phyloP scores from a whole-genome alignment of 208 protist genomes.

The Trypanosoma lewisi region DNA sequence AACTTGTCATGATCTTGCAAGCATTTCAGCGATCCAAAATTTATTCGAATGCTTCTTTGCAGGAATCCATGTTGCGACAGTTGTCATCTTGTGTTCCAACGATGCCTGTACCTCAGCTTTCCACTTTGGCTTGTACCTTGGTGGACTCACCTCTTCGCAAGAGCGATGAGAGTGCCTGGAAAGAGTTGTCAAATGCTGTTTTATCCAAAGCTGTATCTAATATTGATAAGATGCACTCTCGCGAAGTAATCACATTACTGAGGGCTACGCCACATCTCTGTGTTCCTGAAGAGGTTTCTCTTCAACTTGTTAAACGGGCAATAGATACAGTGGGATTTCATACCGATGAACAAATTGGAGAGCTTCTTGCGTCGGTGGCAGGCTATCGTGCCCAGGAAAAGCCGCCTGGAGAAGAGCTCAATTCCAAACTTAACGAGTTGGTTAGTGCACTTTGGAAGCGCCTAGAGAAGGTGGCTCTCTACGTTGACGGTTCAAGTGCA shows the following conservation, averaged over 20 bases:
- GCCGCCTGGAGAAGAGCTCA: slow-evolving; percentile 32
- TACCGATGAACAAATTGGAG: slow-evolving; percentile 60
- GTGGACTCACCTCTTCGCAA: slow-evolving; percentile 30
- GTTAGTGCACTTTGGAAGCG: slow-evolving; percentile 41
- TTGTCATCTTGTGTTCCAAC: slow-evolving; percentile 46
- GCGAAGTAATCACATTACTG: slow-evolving; percentile 65
- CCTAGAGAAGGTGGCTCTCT: slow-evolving; percentile 48
- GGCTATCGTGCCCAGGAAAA: slow-evolving; percentile 22
- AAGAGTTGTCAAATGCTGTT: slow-evolving; percentile 32
- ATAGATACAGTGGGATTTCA: slow-evolving; percentile 61
- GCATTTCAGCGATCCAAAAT: slow-evolving; percentile 60
- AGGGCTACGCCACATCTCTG: slow-evolving; percentile 31
- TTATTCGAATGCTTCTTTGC: slow-evolving; percentile 31
- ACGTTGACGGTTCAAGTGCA: slow-evolving; percentile 27
- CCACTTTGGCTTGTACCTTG: slow-evolving; percentile 63
- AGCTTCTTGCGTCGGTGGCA: slow-evolving; percentile 37
- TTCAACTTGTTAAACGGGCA: slow-evolving; percentile 45
- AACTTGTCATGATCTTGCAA: slow-evolving; percentile 84
- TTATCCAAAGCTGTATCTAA: slow-evolving; percentile 31
- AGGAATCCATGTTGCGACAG: slow-evolving; percentile 46
- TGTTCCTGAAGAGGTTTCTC: slow-evolving; percentile 40
- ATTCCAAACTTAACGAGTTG: slow-evolving; percentile 30
- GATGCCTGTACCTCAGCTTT: slow-evolving; percentile 73
- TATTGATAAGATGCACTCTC: slow-evolving; percentile 68
- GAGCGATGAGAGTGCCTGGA: slow-evolving; percentile 39